These are phyloP conservation scores for Petunia hybrid DNA, from an alignment of 305 asterid genomes.

Conservation along the genomic window DNA sequence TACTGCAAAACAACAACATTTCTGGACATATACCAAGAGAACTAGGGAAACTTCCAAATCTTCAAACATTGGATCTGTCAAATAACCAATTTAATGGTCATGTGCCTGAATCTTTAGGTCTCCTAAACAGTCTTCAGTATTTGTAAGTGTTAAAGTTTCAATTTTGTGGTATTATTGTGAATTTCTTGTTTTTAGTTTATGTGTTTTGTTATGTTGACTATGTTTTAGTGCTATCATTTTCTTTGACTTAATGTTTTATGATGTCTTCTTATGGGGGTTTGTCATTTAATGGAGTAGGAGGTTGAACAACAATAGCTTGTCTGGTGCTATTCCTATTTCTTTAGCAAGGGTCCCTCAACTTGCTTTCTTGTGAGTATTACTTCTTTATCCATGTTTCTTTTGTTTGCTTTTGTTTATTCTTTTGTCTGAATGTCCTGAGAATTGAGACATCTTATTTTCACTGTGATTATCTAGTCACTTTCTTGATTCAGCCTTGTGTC, in stretches of 20 bases:
- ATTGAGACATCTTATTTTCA: constrained; percentile 18
- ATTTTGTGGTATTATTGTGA: constrained; percentile 18
- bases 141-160: constrained; percentile 58
- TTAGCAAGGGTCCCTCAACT: constrained; percentile 88
- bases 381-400: constrained; percentile 29
- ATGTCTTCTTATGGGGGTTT: constrained; percentile 51
- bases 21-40: constrained; percentile 88
- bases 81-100: constrained; percentile 71
- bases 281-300: constrained; percentile 78
- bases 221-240: constrained; percentile 41
- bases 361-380: constrained; percentile 89
- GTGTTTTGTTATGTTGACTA: constrained; percentile 26
- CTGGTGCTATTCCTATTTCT: constrained; percentile 83
- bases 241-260: constrained; percentile 42
- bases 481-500: constrained; percentile 31
- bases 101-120: constrained; percentile 77
- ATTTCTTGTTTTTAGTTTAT: constrained; percentile 17
- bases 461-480: constrained; percentile 13
- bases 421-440: constrained; percentile 35
- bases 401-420: constrained; percentile 33
- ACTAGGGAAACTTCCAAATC: constrained; percentile 75
- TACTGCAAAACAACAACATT: constrained; percentile 83
- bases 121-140: constrained; percentile 70
- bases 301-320: constrained; percentile 91
- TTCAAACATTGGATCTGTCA: constrained; percentile 92